These are phyloP conservation scores for Panaeolus papilionaceus DNA, from an alignment of 768 basidiomycete genomes.

Conservation along the genomic window DNA sequence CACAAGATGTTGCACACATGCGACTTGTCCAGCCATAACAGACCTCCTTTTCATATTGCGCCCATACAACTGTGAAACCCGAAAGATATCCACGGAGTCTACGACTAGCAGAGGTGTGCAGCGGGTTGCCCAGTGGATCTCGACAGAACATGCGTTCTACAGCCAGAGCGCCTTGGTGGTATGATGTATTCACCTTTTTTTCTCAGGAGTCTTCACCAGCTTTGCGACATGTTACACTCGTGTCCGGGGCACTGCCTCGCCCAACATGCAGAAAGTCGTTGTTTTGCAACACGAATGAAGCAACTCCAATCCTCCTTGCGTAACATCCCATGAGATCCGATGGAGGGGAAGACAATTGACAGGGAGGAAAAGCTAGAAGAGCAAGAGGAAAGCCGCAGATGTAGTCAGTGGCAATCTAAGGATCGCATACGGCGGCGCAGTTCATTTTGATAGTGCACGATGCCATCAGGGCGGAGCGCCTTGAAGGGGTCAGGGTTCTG, in stretches of 20 bases:
- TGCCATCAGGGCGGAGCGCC: constrained; percentile 5
- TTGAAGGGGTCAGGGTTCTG: constrained; percentile 1
- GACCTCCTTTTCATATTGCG: constrained; percentile 11
- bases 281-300: constrained; percentile 10
- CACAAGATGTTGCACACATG: not conserved
- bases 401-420: not conserved
- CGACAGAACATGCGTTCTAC: not conserved
- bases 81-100: not conserved
- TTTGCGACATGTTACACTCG: constrained; percentile 13
- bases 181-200: not conserved
- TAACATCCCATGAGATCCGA: constrained; percentile 7
- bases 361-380: constrained; percentile 2
- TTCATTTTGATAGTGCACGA: constrained; percentile 5
- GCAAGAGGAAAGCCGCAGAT: constrained; percentile 7
- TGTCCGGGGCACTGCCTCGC: constrained; percentile 11
- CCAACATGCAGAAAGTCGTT: constrained; percentile 6
- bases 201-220: constrained; percentile 4
- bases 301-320: constrained; percentile 7
- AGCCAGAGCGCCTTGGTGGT: constrained; percentile 5
- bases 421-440: constrained; percentile 7
- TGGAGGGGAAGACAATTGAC: not conserved
- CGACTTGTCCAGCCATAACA: constrained; percentile 3
- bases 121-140: not conserved
- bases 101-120: not conserved
- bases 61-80: not conserved